Evolutionary conservation across 169 alveolate species (phyloP).

Genomic region (Cryptosporidium ryanae): DNA sequence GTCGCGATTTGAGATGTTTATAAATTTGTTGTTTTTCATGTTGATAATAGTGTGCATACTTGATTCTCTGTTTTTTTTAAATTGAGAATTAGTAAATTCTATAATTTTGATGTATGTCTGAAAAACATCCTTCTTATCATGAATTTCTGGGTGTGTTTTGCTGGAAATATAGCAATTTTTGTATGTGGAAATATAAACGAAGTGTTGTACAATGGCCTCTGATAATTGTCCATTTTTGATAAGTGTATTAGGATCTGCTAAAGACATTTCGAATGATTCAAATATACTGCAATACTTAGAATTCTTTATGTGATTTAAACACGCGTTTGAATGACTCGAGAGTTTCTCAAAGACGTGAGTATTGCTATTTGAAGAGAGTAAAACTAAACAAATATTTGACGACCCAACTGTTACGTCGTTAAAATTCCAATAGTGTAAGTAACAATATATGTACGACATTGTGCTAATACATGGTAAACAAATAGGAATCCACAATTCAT

Average conservation of each 20-base stretch:
- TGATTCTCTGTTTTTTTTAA: slow-evolving; percentile 5
- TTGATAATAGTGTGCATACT: not conserved
- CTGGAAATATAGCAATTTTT: slow-evolving; percentile 29
- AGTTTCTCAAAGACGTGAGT: slow-evolving; percentile 30
- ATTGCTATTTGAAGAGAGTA: slow-evolving; percentile 35
- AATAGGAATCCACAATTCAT: slow-evolving; percentile 71
- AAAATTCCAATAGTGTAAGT: slow-evolving; percentile 47
- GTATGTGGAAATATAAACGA: slow-evolving; percentile 9
- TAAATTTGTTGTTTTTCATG: slow-evolving; percentile 11
- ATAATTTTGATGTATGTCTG: slow-evolving; percentile 24
- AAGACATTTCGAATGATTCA: not conserved
- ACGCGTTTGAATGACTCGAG: slow-evolving; percentile 31
- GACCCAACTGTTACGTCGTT: not conserved
- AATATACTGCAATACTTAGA: not conserved
- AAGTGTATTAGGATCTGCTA: not conserved
- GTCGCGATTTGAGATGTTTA: slow-evolving; percentile 2
- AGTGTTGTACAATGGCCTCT: slow-evolving; percentile 22
- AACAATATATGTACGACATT: slow-evolving; percentile 61
- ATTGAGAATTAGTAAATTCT: slow-evolving; percentile 54
- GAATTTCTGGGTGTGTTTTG: slow-evolving; percentile 25
- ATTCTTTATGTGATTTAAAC: slow-evolving; percentile 8
- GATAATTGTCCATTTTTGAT: not conserved
- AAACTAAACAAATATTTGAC: slow-evolving; percentile 30
- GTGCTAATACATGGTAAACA: slow-evolving; percentile 62
- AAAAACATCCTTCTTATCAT: slow-evolving; percentile 12